Percentiles rank a stretch among this genome's conserved stretches.
Conservation (phyloP, 2,329 filamentous ascomycete species). For the Biscogniauxia marginata region DNA sequence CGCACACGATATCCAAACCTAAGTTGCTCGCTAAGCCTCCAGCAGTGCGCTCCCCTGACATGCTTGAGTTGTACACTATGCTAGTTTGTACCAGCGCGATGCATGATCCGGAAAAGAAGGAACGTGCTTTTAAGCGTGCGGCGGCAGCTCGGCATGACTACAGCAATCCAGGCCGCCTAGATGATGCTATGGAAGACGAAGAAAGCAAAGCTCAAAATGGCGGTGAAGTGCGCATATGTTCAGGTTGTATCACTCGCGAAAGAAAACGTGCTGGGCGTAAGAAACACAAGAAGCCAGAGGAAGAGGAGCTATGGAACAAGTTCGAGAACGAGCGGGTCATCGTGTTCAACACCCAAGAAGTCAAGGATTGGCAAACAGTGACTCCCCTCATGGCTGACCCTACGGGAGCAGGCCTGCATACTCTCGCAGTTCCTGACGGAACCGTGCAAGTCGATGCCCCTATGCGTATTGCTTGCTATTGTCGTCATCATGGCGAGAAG, state of each 20-base stretch:
- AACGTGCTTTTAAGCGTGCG: constrained; percentile 65
- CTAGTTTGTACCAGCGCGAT: constrained; percentile 93
- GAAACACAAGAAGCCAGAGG: constrained; percentile 89
- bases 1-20: constrained; percentile 90
- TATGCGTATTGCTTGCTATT: constrained; percentile 97
- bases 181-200: constrained; percentile 55
- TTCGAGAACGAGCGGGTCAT: constrained; percentile 80
- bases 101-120: constrained; percentile 64
- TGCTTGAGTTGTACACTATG: constrained; percentile 74
- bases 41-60: constrained; percentile 66
- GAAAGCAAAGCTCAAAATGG: constrained; percentile 77
- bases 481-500: constrained; percentile 92
- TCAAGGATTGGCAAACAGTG: constrained; percentile 76
- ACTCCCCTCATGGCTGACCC: constrained; percentile 50
- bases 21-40: constrained; percentile 79
- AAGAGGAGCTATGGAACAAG: constrained; percentile 82
- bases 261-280: constrained; percentile 88
- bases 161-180: constrained; percentile 24
- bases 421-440: constrained; percentile 51
- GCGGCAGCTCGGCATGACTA: constrained; percentile 41
- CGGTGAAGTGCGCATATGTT: constrained; percentile 90
- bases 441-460: constrained; percentile 79
- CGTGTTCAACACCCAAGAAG: constrained; percentile 86
- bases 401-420: constrained; percentile 41
- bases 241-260: constrained; percentile 88